Evolutionary conservation across 352 stramenopile species (phyloP).

Genomic region (Phytophthora syringae): DNA sequence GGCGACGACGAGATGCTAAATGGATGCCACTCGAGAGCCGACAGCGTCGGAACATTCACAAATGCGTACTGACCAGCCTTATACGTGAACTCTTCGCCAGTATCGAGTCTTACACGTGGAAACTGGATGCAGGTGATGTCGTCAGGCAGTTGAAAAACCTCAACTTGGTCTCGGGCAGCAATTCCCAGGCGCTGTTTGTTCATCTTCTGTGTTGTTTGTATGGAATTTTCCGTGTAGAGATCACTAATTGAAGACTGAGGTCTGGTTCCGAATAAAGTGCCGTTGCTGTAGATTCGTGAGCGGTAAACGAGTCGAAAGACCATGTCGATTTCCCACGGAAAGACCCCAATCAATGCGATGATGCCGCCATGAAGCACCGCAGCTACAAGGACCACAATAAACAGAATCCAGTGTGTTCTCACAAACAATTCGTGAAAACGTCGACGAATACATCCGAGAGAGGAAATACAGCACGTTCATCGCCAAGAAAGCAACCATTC

Average conservation of each 20-base stretch:
- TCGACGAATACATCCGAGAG: slow-evolving; percentile 42
- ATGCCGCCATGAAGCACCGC: slow-evolving; percentile 41
- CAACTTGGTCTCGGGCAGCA: slow-evolving; percentile 21
- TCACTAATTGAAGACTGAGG: neutral
- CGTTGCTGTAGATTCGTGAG: slow-evolving; percentile 15
- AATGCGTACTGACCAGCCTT: slow-evolving; percentile 69
- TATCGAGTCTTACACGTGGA: slow-evolving; percentile 37
- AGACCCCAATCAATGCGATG: slow-evolving; percentile 31
- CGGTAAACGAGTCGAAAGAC: slow-evolving; percentile 44
- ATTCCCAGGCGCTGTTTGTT: slow-evolving; percentile 14
- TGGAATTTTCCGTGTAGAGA: neutral
- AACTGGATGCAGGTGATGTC: slow-evolving; percentile 50
- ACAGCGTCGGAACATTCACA: no score
- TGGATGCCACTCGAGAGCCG: no score
- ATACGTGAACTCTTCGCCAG: slow-evolving; percentile 39
- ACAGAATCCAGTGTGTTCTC: slow-evolving; percentile 53
- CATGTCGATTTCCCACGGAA: slow-evolving; percentile 41
- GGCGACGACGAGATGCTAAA: no score
- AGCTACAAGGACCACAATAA: slow-evolving; percentile 45
- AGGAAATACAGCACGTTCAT: slow-evolving; percentile 37
- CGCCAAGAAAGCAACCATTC: slow-evolving; percentile 32
- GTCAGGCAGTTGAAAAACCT: slow-evolving; percentile 16
- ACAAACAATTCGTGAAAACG: slow-evolving; percentile 59
- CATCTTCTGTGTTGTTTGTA: neutral
- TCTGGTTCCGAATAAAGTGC: slow-evolving; percentile 13